A percentile compares a stretch with the other conserved stretches of the same genome.
Conservation (phyloP, 192 early-diverging fungal genomes). For the Spizellomyces punctatus region DNA sequence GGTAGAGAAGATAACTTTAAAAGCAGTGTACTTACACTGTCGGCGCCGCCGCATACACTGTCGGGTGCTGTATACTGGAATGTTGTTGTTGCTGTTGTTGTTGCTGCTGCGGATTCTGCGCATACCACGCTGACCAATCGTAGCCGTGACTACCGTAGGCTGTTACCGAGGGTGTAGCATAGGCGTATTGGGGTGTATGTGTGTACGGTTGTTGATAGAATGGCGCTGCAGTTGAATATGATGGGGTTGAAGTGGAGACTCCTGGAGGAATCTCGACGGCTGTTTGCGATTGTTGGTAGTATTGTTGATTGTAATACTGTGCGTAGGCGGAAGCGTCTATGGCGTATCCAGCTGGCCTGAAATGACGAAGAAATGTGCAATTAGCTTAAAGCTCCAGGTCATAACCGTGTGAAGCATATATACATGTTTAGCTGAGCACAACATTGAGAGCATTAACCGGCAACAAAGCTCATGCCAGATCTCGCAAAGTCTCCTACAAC, state of each 20-base stretch:
- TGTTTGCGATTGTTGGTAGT: background rate
- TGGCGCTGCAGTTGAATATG: background rate
- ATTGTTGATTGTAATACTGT: constrained; percentile 14
- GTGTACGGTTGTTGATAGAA: background rate
- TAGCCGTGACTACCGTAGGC: background rate
- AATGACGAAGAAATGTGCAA: no score
- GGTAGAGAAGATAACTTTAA: no score
- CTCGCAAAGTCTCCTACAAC: background rate
- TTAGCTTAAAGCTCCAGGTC: no score
- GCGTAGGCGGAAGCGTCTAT: constrained; percentile 13
- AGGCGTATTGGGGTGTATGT: background rate
- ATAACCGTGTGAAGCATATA: no score
- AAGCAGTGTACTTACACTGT: no score
- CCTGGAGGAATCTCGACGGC: background rate
- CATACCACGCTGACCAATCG: constrained; percentile 13
- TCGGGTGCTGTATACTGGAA: background rate
- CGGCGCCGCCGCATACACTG: background rate
- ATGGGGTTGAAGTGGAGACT: background rate
- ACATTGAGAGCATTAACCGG: no score
- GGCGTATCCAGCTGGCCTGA: constrained; percentile 7
- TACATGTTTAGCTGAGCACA: no score
- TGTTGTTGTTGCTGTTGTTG: background rate
- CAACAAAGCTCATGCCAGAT: background rate
- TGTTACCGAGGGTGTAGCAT: background rate
- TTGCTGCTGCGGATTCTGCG: constrained; percentile 1